Evolutionary conservation across 176 grass and related monocot genomes (phyloP).

Genomic region (Oryza punctata): DNA sequence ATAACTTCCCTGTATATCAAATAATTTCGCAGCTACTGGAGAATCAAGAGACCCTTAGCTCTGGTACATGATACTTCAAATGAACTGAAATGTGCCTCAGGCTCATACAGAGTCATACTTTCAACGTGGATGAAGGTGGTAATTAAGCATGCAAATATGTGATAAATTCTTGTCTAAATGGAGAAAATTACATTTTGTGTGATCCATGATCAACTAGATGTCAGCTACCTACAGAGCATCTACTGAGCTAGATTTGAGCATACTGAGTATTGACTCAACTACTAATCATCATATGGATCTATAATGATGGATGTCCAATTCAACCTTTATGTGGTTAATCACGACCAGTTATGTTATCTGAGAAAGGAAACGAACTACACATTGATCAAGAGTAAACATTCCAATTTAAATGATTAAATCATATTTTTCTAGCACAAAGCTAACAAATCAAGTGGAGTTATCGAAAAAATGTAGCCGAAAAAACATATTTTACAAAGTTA

Average conservation of each 20-base stretch:
- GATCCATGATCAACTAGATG: constrained; percentile 11
- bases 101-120: not conserved
- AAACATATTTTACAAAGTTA: not conserved
- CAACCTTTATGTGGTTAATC: constrained; percentile 16
- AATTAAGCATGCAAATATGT: not conserved
- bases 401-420: not conserved
- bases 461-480: not conserved
- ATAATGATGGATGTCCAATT: constrained; percentile 12
- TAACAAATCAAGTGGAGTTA: constrained; percentile 11
- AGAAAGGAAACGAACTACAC: not conserved
- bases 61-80: constrained; percentile 18
- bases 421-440: constrained; percentile 11
- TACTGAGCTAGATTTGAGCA: constrained; percentile 3
- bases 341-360: not conserved
- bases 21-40: constrained; percentile 28
- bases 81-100: constrained; percentile 18
- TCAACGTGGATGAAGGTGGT: not conserved
- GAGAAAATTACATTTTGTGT: not conserved
- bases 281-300: not conserved
- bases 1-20: constrained; percentile 16
- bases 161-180: constrained; percentile 14
- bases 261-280: not conserved
- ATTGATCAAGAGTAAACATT: constrained; percentile 2
- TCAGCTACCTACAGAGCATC: constrained; percentile 9
- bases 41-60: constrained; percentile 5